A percentile compares a stretch with the other conserved stretches of the same genome.
These are phyloP conservation scores for Rugosomyces carneus DNA, from an alignment of 1,284 basidiomycete species.

Conservation along the genomic window DNA sequence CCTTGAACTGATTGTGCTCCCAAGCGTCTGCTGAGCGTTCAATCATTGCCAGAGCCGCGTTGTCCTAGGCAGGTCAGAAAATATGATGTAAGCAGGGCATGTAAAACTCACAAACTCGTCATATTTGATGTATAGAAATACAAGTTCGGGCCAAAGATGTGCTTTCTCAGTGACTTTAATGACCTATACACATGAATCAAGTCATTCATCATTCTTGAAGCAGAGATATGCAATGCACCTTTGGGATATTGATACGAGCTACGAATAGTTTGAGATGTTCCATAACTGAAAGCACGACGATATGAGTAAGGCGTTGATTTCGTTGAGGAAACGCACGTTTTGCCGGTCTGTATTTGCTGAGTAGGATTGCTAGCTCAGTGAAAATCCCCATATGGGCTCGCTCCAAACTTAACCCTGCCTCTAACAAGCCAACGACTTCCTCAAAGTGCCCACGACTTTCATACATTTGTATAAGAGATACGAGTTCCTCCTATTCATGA, in stretches of 20 bases:
- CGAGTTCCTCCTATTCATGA: slow-evolving; percentile 73
- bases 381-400: slow-evolving; percentile 95
- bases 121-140: slow-evolving; percentile 98
- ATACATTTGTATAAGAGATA: slow-evolving; percentile 78
- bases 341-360: slow-evolving; percentile 95
- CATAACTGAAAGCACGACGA: slow-evolving; percentile 60
- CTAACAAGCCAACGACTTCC: slow-evolving; percentile 86
- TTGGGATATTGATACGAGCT: slow-evolving; percentile 93
- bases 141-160: slow-evolving; percentile 99
- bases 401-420: slow-evolving; percentile 93
- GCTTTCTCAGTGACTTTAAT: slow-evolving; percentile 93
- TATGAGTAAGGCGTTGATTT: background rate
- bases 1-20: slow-evolving; percentile 99
- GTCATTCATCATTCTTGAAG: slow-evolving; percentile 12
- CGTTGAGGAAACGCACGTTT: slow-evolving; percentile 57
- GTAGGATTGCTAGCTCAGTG: slow-evolving; percentile 90
- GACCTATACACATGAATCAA: slow-evolving; percentile 41
- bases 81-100: background rate
- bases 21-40: slow-evolving; percentile 95
- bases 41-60: slow-evolving; percentile 96
- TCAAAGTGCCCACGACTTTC: slow-evolving; percentile 93
- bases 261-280: slow-evolving; percentile 98
- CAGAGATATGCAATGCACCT: slow-evolving; percentile 28
- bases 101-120: slow-evolving; percentile 74
- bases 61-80: slow-evolving; percentile 50